Evolutionary conservation across 2,329 filamentous ascomycete species (phyloP).

Genomic region (Ceratocystis albifundus): DNA sequence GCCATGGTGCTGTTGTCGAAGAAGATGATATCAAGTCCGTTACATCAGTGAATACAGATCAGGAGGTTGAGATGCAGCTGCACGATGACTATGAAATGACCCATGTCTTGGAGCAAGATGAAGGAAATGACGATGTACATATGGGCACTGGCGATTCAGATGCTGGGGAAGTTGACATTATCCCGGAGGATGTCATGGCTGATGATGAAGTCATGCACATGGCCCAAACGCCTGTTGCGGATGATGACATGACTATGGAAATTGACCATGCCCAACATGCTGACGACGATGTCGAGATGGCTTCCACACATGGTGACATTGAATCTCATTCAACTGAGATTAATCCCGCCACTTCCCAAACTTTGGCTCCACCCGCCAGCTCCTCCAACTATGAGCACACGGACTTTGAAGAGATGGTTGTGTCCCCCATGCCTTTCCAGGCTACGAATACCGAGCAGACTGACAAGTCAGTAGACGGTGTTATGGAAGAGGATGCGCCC

Average conservation of each 20-base stretch:
- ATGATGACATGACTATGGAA: constrained; percentile 3
- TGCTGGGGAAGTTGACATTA: constrained; percentile 1
- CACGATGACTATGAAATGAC: constrained; percentile 22
- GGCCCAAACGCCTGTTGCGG: neutral
- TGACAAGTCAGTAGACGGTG: neutral
- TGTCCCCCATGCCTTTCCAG: constrained; percentile 11
- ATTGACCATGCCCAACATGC: neutral
- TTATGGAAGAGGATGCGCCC: neutral
- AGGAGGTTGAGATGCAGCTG: constrained; percentile 22
- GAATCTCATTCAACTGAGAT: neutral
- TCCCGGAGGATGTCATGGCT: constrained; percentile 20
- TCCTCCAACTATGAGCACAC: neutral
- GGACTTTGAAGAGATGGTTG: constrained; percentile 8
- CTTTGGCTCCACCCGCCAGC: neutral
- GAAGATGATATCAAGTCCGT: constrained; percentile 20
- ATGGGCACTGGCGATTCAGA: constrained; percentile 14
- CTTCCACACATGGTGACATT: neutral
- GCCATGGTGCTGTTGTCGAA: neutral
- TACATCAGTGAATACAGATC: constrained; percentile 19
- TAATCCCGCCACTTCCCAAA: neutral
- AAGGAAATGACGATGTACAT: constrained; percentile 11
- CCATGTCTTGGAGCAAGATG: constrained; percentile 5
- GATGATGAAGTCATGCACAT: constrained; percentile 16
- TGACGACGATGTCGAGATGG: constrained; percentile 12
- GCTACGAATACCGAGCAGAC: neutral